A percentile compares a stretch with the other conserved stretches of the same genome.
Evolutionary conservation across 768 basidiomycete species (phyloP).

Genomic region (Trametes maxima): DNA sequence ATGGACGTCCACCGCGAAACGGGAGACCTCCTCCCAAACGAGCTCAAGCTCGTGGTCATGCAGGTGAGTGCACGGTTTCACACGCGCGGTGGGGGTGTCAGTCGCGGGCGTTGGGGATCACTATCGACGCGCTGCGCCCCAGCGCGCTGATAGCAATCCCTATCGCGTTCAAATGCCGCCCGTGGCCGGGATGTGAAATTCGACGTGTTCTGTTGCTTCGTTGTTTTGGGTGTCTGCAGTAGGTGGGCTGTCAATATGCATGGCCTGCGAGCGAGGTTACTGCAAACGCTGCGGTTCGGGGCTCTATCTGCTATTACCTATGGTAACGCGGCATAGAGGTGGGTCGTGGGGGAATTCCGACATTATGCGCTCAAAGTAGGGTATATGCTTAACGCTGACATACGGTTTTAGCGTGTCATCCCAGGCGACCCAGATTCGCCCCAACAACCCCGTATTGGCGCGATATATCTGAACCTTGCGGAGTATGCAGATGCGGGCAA

Average conservation of each 20-base stretch:
- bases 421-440: conserved; percentile 57
- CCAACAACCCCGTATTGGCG: conserved; percentile 63
- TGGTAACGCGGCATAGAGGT: too few relatives aligned
- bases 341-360: too few relatives aligned
- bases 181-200: neutral
- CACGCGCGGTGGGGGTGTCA: neutral
- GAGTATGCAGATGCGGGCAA: conserved; percentile 65
- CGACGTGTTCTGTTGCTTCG: neutral
- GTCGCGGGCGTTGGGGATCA: neutral
- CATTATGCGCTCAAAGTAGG: too few relatives aligned
- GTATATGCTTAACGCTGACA: neutral
- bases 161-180: conserved; percentile 1
- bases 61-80: conserved; percentile 38
- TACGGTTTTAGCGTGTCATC: conserved; percentile 51
- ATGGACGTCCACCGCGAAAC: conserved; percentile 60
- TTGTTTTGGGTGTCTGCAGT: neutral
- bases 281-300: too few relatives aligned
- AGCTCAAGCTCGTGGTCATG: conserved; percentile 68
- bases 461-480: conserved; percentile 69
- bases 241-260: too few relatives aligned
- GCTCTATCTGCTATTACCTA: too few relatives aligned
- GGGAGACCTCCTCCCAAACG: conserved; percentile 52
- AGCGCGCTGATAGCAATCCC: conserved; percentile 11
- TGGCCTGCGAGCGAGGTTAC: too few relatives aligned
- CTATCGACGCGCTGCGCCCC: conserved; percentile 7